phyloP scores from a whole-genome alignment of 148 eudicot genomes.

The Chenopodium quinoa region DNA sequence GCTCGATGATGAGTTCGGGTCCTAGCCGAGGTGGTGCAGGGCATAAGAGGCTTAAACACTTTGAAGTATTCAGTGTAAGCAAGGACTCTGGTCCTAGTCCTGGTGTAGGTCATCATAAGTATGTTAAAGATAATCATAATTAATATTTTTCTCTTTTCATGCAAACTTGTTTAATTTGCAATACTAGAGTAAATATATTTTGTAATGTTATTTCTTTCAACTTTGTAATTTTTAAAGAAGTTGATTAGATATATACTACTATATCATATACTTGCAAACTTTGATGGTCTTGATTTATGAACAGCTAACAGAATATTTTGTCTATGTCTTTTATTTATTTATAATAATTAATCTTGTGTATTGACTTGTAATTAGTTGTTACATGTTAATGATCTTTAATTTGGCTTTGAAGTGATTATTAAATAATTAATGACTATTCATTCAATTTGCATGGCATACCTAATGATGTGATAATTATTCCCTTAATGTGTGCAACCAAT shows the following conservation, averaged over 20 bases:
- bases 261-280: background rate
- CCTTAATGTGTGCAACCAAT: too few species aligned
- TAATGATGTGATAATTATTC: background rate
- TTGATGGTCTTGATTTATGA: too few species aligned
- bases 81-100: slow-evolving; percentile 33
- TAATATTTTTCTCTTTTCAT: background rate
- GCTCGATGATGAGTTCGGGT: slow-evolving; percentile 29
- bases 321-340: too few species aligned
- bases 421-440: too few species aligned
- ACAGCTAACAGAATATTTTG: too few species aligned
- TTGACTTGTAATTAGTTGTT: too few species aligned
- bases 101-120: slow-evolving; percentile 29
- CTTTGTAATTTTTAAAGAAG: background rate
- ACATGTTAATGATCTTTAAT: too few species aligned
- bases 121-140: slow-evolving; percentile 13
- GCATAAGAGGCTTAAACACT: slow-evolving; percentile 23
- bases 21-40: slow-evolving; percentile 42
- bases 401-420: too few species aligned
- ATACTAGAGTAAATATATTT: background rate
- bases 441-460: background rate
- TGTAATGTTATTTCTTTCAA: background rate
- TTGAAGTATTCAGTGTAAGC: slow-evolving; percentile 3
- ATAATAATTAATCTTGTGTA: too few species aligned
- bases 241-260: background rate
- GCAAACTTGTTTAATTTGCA: background rate